Conservation (phyloP, 805 yeast genomes). For the Huiozyma sinensis region DNA sequence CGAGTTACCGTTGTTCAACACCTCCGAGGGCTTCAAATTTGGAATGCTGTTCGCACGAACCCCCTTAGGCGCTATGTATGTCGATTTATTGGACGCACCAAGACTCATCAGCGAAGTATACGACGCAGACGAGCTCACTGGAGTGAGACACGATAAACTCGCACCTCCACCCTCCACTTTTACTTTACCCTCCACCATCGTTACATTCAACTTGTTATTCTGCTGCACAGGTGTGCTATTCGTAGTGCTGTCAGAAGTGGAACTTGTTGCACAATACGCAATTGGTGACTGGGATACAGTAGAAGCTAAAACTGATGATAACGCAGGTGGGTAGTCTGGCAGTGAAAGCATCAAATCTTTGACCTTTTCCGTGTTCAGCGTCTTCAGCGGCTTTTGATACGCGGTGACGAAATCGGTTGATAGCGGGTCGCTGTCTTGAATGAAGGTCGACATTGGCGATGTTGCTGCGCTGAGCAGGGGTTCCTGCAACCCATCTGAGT, state of each 20-base stretch:
- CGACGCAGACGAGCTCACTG: not conserved
- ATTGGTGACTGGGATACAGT: not conserved
- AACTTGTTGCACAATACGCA: not conserved
- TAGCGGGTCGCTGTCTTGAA: not conserved
- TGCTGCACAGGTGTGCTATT: too few relatives aligned
- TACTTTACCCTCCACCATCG: too few relatives aligned
- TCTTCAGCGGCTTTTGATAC: too few relatives aligned
- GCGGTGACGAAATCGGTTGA: not conserved
- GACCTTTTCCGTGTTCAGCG: not conserved
- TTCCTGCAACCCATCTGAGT: too few relatives aligned
- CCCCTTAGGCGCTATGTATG: not conserved
- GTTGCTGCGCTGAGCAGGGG: not conserved
- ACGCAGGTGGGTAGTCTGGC: constrained; percentile 1
- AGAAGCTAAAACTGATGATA: not conserved
- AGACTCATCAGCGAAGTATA: not conserved
- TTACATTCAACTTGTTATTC: too few relatives aligned
- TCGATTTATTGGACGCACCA: not conserved
- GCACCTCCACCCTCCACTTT: too few relatives aligned
- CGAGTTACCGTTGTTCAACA: constrained; percentile 1
- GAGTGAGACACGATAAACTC: not conserved
- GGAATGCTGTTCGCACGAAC: too few relatives aligned
- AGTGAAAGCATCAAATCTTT: not conserved
- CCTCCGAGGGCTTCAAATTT: not conserved
- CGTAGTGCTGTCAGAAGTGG: not conserved
- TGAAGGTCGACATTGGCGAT: not conserved